A percentile compares a stretch with the other conserved stretches of the same genome.
phyloP scores from a whole-genome alignment of 2,329 filamentous ascomycete species.

The Paraconiothyrium sp. region DNA sequence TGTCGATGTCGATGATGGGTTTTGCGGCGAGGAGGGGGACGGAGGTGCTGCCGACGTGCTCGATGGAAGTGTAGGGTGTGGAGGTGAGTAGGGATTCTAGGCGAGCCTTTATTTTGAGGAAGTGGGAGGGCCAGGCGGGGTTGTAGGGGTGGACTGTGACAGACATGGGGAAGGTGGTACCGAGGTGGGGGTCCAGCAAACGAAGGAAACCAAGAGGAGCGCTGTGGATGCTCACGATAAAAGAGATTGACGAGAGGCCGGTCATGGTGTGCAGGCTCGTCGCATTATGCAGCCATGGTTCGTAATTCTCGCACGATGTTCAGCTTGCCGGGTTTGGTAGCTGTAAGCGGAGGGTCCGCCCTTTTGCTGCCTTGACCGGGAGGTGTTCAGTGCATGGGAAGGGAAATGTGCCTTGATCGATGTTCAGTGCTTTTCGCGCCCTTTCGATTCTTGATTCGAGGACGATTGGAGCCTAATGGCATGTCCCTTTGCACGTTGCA shows the following conservation, averaged over 20 bases:
- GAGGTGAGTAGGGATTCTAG: conserved; percentile 28
- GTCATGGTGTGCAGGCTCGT: too few relatives aligned
- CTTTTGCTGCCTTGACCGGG: neutral
- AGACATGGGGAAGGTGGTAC: conserved; percentile 25
- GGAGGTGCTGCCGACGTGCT: conserved; percentile 52
- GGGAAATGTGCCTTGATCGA: neutral
- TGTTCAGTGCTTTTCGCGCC: neutral
- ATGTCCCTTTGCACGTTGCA: too few relatives aligned
- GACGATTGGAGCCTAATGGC: too few relatives aligned
- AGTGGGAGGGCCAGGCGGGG: conserved; percentile 39
- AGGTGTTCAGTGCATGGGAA: neutral
- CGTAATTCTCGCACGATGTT: neutral
- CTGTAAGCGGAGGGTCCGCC: neutral
- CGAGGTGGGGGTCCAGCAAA: neutral
- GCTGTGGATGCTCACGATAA: too few relatives aligned
- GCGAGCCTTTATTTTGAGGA: conserved; percentile 28
- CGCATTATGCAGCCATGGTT: too few relatives aligned
- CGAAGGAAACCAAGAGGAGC: too few relatives aligned
- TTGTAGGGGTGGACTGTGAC: conserved; percentile 39
- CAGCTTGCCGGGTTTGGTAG: neutral
- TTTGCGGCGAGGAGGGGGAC: conserved; percentile 48
- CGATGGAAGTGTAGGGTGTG: conserved; percentile 35
- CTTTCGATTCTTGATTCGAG: neutral
- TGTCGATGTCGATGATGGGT: conserved; percentile 51
- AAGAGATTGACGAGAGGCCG: too few relatives aligned